These are phyloP conservation scores for Penicillium sp. DNA, from an alignment of 2,329 filamentous ascomycete species.

Conservation along the genomic window DNA sequence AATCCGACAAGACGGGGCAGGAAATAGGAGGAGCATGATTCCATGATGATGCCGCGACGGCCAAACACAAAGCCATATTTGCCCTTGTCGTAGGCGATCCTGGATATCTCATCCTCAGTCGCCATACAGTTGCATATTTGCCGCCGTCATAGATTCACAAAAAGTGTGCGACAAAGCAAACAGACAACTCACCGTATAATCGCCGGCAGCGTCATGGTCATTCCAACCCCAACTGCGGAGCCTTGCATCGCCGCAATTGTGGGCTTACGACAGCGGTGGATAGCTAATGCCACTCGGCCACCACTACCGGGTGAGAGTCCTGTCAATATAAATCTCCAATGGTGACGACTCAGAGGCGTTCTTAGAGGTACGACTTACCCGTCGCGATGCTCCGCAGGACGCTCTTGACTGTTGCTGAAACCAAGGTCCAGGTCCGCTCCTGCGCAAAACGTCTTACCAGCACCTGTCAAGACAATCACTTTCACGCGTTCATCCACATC, in stretches of 20 bases:
- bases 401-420: slow-evolving; percentile 40
- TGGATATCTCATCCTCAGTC: slow-evolving; percentile 1
- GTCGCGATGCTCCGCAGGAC: slow-evolving; percentile 48
- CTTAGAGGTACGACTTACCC: slow-evolving; percentile 34
- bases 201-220: slow-evolving; percentile 55
- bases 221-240: slow-evolving; percentile 53
- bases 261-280: slow-evolving; percentile 53
- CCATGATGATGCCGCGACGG: slow-evolving; percentile 64
- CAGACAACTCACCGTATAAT: slow-evolving; percentile 38
- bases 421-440: slow-evolving; percentile 52
- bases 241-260: slow-evolving; percentile 53
- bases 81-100: slow-evolving; percentile 51
- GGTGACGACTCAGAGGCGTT: not conserved
- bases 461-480: slow-evolving; percentile 50
- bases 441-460: slow-evolving; percentile 44
- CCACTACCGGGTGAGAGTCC: slow-evolving; percentile 26
- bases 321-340: slow-evolving; percentile 6
- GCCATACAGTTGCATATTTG: no score
- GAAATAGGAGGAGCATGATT: slow-evolving; percentile 66
- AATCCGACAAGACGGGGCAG: slow-evolving; percentile 62
- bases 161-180: no score
- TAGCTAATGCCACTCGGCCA: slow-evolving; percentile 41
- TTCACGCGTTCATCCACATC: slow-evolving; percentile 52
- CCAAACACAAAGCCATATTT: slow-evolving; percentile 71
- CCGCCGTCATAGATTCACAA: no score